phyloP scores from a whole-genome alignment of 2,329 filamentous ascomycete species.

The Chrysosporium keratinophilum region DNA sequence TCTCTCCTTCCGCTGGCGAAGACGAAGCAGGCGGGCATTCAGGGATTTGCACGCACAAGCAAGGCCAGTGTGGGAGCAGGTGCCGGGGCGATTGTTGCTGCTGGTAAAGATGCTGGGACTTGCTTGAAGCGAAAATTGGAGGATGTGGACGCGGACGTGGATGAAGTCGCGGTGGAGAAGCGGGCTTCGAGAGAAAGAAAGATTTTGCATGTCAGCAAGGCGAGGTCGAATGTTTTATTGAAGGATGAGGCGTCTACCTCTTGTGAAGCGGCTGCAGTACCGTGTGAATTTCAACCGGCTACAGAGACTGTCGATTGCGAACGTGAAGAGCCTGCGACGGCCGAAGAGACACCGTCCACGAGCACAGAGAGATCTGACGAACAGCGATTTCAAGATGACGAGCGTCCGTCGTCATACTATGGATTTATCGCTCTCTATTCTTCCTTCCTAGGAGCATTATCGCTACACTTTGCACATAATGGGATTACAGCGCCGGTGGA shows the following conservation, averaged over 20 bases:
- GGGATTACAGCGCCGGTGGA: conserved; percentile 54
- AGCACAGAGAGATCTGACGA: background rate
- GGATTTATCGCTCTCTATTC: conserved; percentile 56
- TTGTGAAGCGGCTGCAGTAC: background rate
- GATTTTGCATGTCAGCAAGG: background rate
- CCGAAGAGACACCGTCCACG: background rate
- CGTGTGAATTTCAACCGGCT: background rate
- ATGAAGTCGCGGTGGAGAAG: background rate
- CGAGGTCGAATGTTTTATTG: background rate
- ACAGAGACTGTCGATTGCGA: background rate
- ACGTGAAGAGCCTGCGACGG: background rate
- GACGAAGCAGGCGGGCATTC: conserved; percentile 33
- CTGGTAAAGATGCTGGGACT: conserved; percentile 23
- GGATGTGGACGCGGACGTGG: conserved; percentile 15
- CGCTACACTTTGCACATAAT: conserved; percentile 60
- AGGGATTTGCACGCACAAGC: conserved; percentile 36
- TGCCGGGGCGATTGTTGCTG: conserved; percentile 15
- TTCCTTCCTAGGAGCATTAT: conserved; percentile 57
- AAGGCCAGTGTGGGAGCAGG: conserved; percentile 30
- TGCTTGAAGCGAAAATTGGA: conserved; percentile 34
- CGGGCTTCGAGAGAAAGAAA: background rate
- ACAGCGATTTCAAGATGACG: background rate
- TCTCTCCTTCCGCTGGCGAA: conserved; percentile 27
- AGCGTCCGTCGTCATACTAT: conserved; percentile 27
- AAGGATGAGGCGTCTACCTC: background rate